phyloP scores from a whole-genome alignment of 1,284 basidiomycete genomes.

The Tetrapyrgos nigripes region DNA sequence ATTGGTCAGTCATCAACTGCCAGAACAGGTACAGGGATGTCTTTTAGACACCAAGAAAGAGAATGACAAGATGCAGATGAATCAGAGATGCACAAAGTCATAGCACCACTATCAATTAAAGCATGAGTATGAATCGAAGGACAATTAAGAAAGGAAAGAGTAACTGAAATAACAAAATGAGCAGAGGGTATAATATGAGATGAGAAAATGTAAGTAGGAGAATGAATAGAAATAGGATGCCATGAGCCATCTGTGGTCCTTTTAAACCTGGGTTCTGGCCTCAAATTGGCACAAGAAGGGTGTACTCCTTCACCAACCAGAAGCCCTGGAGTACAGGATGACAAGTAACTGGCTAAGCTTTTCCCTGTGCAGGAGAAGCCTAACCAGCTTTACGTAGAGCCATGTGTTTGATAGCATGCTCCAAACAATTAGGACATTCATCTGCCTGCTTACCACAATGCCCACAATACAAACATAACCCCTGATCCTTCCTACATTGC shows the following conservation, averaged over 20 bases:
- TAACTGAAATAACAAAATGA: slow-evolving; percentile 37
- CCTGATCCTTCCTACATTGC: background rate
- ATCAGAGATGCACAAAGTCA: slow-evolving; percentile 35
- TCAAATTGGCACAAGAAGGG: background rate
- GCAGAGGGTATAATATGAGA: slow-evolving; percentile 16
- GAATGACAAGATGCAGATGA: slow-evolving; percentile 33
- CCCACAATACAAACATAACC: background rate
- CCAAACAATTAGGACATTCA: background rate
- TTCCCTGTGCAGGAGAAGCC: slow-evolving; percentile 3
- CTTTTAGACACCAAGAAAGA: slow-evolving; percentile 27
- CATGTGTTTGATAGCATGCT: background rate
- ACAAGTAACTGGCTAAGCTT: slow-evolving; percentile 14
- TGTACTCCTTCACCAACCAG: slow-evolving; percentile 8
- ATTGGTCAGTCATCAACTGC: slow-evolving; percentile 41
- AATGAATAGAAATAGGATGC: background rate
- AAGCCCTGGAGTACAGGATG: slow-evolving; percentile 3
- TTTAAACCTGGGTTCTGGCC: background rate
- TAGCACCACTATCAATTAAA: slow-evolving; percentile 32
- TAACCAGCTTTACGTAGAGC: background rate
- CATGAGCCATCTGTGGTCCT: slow-evolving; percentile 1
- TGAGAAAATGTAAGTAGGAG: slow-evolving; percentile 15
- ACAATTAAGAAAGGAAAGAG: slow-evolving; percentile 18
- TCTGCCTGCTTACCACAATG: background rate
- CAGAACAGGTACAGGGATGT: slow-evolving; percentile 36
- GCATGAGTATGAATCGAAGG: slow-evolving; percentile 28